Evolutionary conservation across 2,329 filamentous ascomycete genomes (phyloP).

Genomic region (Diplodia corticola): DNA sequence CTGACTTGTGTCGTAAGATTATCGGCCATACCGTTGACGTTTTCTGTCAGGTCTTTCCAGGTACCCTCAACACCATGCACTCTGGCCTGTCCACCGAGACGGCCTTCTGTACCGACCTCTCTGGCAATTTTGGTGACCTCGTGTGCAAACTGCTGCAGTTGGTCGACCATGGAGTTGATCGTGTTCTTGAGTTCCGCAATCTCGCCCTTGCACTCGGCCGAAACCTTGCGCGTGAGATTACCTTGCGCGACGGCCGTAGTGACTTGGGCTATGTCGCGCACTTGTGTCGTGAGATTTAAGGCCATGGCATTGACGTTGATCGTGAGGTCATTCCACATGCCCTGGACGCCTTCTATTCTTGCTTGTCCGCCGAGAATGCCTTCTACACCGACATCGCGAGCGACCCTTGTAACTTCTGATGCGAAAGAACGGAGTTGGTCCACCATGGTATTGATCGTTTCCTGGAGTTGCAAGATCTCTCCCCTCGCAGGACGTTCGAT

Average conservation of each 20-base stretch:
- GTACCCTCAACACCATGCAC: conserved; percentile 56
- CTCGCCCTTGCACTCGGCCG: conserved; percentile 54
- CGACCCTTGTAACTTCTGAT: conserved; percentile 65
- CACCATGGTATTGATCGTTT: conserved; percentile 75
- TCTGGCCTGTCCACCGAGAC: conserved; percentile 53
- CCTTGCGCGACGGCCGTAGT: conserved; percentile 55
- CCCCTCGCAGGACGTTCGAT: conserved; percentile 92
- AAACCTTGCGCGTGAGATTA: conserved; percentile 54
- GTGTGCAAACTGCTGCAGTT: conserved; percentile 54
- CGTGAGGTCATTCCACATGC: conserved; percentile 67
- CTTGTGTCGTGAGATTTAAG: conserved; percentile 54
- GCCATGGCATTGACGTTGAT: conserved; percentile 57
- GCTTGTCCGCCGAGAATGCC: conserved; percentile 64
- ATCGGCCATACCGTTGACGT: conserved; percentile 56
- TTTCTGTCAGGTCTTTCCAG: conserved; percentile 56
- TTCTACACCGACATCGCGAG: conserved; percentile 64
- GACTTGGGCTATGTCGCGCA: conserved; percentile 55
- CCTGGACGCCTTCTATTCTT: conserved; percentile 64
- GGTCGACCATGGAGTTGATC: conserved; percentile 56
- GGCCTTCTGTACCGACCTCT: conserved; percentile 55
- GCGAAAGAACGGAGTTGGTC: conserved; percentile 66
- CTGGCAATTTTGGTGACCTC: conserved; percentile 55
- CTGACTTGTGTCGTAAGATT: conserved; percentile 54
- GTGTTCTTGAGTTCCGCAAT: conserved; percentile 54
- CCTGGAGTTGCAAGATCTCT: conserved; percentile 92